Base-by-base conservation (phyloP, 306 rosid species). In the Trifolium repens region DNA sequence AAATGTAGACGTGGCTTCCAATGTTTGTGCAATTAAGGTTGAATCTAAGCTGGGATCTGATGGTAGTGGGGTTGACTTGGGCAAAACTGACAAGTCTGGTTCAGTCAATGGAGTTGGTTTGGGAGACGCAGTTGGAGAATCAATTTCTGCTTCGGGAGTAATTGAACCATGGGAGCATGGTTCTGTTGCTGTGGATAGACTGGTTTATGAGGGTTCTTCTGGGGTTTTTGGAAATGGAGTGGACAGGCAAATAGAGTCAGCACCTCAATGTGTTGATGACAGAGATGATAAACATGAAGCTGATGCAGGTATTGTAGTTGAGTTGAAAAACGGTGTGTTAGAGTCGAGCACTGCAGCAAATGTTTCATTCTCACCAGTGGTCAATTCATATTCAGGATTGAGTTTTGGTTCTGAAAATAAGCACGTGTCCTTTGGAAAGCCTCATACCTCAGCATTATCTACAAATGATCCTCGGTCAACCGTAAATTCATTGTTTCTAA, bases 381-480 rank as follows among this genome's bases (percentile, higher is more conserved):
- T 80, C 19, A 79, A 82, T 74, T 84, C 90, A 42, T 81, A 85
- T 75, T 87, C 92, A 22, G 93, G 84, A 73, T 77, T 81, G 62
- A 78, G 81, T 64, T 76, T 84, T 43, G 78, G 74, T 71, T 32
- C 83, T 58, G 90, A 85, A 71, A 80, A 30, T 70, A 75, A 72
- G 76, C 81, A 44, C 13, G 61, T 67, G 15, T 65, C 87, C 34
- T 72, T 71, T n/a, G 90, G 73, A 55, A 85, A 77, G 76, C 76
- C 89, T 34, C 74, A 67, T 71, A 17, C 72, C 32, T 52, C 77
- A 8, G 37, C 80, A 30, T 52, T 80, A 75, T 72, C 86, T 1
- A 73, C 32, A 57, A 88, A 73, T 44, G 83, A 73, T 66, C 70
- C 67, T 75, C 81, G 39, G 60, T 60, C 74, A 49, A 63, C 82